These are phyloP conservation scores for Luvunga scandens DNA, from an alignment of 345 rosid genomes.

Conservation along the genomic window DNA sequence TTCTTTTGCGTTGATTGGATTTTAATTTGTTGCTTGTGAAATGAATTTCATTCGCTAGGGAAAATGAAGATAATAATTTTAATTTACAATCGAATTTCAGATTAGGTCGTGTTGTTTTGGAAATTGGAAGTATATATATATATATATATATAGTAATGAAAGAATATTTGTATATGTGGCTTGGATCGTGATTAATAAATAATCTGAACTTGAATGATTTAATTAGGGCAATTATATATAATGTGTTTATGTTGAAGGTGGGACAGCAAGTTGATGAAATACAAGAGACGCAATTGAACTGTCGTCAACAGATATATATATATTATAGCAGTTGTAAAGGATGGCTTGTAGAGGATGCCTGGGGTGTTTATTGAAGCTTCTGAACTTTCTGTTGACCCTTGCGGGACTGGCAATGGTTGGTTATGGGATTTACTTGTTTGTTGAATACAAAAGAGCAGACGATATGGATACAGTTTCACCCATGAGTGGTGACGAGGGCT, in stretches of 20 bases:
- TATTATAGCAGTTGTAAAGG: neutral
- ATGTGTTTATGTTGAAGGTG: slow-evolving; percentile 24
- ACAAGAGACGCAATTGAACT: slow-evolving; percentile 15
- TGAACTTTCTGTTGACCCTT: slow-evolving; percentile 74
- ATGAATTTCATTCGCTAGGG: neutral
- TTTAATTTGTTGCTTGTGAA: neutral
- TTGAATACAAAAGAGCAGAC: slow-evolving; percentile 49
- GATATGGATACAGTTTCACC: slow-evolving; percentile 31
- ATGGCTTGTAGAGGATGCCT: slow-evolving; percentile 89
- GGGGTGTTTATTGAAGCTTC: slow-evolving; percentile 77
- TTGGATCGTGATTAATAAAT: neutral
- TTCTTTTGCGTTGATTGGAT: neutral
- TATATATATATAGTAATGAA: neutral
- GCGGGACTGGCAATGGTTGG: slow-evolving; percentile 89
- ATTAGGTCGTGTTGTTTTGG: neutral
- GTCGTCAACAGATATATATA: neutral
- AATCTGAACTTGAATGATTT: neutral
- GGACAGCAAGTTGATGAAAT: slow-evolving; percentile 28
- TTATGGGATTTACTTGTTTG: slow-evolving; percentile 92
- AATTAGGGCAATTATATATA: neutral
- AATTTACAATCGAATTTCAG: neutral
- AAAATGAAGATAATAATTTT: neutral
- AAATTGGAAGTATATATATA: neutral
- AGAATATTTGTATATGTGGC: neutral
- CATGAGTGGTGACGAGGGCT: slow-evolving; percentile 23